Evolutionary conservation across 2,329 filamentous ascomycete species (phyloP).

Genomic region (Fusarium zealandicum): DNA sequence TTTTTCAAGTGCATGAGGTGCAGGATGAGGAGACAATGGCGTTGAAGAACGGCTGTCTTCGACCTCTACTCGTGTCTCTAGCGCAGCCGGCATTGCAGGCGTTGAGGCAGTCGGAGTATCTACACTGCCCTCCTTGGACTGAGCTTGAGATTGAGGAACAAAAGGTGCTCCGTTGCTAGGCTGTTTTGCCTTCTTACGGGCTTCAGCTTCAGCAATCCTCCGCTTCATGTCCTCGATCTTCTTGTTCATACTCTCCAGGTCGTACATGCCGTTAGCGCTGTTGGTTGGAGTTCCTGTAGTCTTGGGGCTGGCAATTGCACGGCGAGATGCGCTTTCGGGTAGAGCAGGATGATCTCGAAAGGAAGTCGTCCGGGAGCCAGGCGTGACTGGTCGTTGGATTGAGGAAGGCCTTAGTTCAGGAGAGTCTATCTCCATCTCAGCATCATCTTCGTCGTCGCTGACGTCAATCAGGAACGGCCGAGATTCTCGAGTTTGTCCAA

Average conservation of each 20-base stretch:
- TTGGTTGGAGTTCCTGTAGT: constrained; percentile 49
- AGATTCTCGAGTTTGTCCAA: constrained; percentile 64
- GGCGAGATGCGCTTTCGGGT: constrained; percentile 49
- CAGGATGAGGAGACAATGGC: constrained; percentile 8
- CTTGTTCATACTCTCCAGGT: constrained; percentile 60
- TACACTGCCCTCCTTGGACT: constrained; percentile 39
- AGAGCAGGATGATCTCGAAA: constrained; percentile 57
- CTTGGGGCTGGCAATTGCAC: constrained; percentile 52
- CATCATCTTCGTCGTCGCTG: constrained; percentile 74
- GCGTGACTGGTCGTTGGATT: constrained; percentile 42
- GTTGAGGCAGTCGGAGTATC: constrained; percentile 18
- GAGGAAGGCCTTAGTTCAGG: constrained; percentile 53
- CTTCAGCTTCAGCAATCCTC: constrained; percentile 65
- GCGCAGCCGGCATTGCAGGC: neutral
- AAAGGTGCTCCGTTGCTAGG: constrained; percentile 45
- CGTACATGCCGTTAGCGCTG: constrained; percentile 47
- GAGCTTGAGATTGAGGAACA: constrained; percentile 35
- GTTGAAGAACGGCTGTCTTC: constrained; percentile 10
- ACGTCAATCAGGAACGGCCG: constrained; percentile 81
- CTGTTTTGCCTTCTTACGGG: constrained; percentile 56
- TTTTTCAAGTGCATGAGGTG: constrained; percentile 8
- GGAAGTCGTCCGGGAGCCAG: constrained; percentile 47
- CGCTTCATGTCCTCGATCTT: constrained; percentile 68
- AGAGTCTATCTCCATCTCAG: constrained; percentile 72
- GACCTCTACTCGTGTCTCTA: neutral